Evolutionary conservation across 768 basidiomycete genomes (phyloP), one percentile per base, ranked within the genome.

Genomic region (Mycena pura): DNA sequence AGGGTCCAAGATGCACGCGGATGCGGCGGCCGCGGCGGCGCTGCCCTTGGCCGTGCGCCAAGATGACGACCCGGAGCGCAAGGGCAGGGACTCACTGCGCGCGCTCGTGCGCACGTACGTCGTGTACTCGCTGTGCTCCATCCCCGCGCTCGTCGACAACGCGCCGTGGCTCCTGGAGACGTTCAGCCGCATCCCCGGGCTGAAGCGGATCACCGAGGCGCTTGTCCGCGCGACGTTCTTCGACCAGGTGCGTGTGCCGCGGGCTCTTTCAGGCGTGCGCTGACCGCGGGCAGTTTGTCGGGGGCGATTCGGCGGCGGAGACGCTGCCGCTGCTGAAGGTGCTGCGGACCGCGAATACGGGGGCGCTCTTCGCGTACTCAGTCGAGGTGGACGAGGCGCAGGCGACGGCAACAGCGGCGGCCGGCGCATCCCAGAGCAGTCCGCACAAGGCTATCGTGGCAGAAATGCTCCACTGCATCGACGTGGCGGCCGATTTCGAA

Each of bases 181-280:
- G 2, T 68, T 89, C 15, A 73, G 80, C 6, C 77, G 79, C 39
- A 74, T 87, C 2, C 84, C 89, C n/a, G 82, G 89, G 1, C 45
- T 95, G 0, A 84, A 80, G 58, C 78, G 84, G 54, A 67, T 93
- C 38, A 87, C 89, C 2, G 87, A 93, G 69, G 78, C 78, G 1
- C 70, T 92, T 53, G 89, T 96, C 6, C 81, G 92, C 39, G 74
- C 80, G 10, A 96, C 95, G 0, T 96, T 97, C 78, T 96, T 95
- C 69, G 82, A 85, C 44, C 95, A 96, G 77, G 91, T 90, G 63
- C n/a, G n/a, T 28, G 22, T 6, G 82, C 61, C 63, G 6, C 24
- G 13, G 6, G 34, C 31, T 24, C 10, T 8, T 38, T 24, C 51
- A 29, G 14, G 9, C 7, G 17, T 47, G 44, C 29, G 10, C 29